phyloP scores from a whole-genome alignment of 129 eudicot genomes.

The Flaveria robusta region DNA sequence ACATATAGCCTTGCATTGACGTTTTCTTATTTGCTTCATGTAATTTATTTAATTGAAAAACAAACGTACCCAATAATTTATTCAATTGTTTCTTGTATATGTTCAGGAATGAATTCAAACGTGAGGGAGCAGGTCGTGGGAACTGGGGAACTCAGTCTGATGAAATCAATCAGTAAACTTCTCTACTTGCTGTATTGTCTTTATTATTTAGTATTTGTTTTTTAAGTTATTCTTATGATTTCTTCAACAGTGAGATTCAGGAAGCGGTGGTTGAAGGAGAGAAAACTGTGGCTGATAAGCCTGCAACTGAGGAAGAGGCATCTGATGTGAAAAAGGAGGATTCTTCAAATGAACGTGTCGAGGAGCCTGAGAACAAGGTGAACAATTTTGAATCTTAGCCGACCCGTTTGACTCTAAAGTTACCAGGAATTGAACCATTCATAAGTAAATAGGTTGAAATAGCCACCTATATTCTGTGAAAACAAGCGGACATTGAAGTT shows the following conservation, averaged over 20 bases:
- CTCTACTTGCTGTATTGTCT: too few relatives aligned
- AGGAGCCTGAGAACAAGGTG: slow-evolving; percentile 89
- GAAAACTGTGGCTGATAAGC: slow-evolving; percentile 61
- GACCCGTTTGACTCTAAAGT: neutral
- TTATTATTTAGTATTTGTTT: neutral
- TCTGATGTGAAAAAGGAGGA: slow-evolving; percentile 60
- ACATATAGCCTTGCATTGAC: too few relatives aligned
- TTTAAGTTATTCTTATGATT: neutral
- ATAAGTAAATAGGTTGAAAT: neutral
- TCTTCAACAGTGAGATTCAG: slow-evolving; percentile 55
- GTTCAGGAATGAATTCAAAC: slow-evolving; percentile 66
- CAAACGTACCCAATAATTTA: too few relatives aligned
- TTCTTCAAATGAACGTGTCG: slow-evolving; percentile 56
- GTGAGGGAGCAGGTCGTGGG: slow-evolving; percentile 91
- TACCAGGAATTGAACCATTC: neutral
- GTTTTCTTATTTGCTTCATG: neutral
- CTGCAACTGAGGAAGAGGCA: slow-evolving; percentile 57
- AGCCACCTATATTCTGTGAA: neutral
- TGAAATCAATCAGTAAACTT: slow-evolving; percentile 67
- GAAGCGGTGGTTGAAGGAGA: slow-evolving; percentile 68
- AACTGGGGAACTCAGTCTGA: slow-evolving; percentile 93
- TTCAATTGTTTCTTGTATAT: neutral
- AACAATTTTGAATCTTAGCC: neutral
- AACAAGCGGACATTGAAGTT: too few relatives aligned
- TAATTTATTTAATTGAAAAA: neutral